A percentile compares a stretch with the other conserved stretches of the same genome.
Conservation (phyloP, 306 rosid genomes). For the Trifolium dubium region DNA sequence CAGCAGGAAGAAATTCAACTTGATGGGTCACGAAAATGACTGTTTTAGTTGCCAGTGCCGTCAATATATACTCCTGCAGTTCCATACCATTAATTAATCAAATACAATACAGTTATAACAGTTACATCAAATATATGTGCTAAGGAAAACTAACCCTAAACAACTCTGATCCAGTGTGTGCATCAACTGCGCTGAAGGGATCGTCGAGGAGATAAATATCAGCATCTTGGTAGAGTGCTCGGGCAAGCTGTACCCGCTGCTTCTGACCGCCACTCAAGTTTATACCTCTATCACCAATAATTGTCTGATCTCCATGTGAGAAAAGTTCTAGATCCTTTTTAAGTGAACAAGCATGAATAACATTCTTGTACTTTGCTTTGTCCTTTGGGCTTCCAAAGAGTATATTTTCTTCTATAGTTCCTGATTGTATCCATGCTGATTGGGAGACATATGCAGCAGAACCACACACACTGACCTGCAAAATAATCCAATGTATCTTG, state of each 20-base stretch:
- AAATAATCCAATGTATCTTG: slow-evolving; percentile 39
- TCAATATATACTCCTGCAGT: slow-evolving; percentile 94
- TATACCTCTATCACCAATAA: slow-evolving; percentile 98
- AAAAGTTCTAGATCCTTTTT: slow-evolving; percentile 92
- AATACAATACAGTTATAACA: slow-evolving; percentile 39
- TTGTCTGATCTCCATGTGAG: slow-evolving; percentile 96
- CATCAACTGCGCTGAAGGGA: slow-evolving; percentile 99
- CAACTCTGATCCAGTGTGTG: slow-evolving; percentile 94
- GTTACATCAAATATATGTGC: slow-evolving; percentile 33
- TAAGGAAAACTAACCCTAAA: slow-evolving; percentile 52
- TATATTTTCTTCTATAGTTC: slow-evolving; percentile 94
- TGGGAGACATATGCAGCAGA: slow-evolving; percentile 92
- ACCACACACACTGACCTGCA: slow-evolving; percentile 89
- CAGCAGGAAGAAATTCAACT: slow-evolving; percentile 96
- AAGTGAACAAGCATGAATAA: slow-evolving; percentile 93
- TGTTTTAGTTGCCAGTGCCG: slow-evolving; percentile 85
- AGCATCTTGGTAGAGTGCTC: slow-evolving; percentile 98
- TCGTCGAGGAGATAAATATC: slow-evolving; percentile 97
- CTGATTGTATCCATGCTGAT: slow-evolving; percentile 98
- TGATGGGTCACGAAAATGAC: slow-evolving; percentile 96
- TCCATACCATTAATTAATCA: slow-evolving; percentile 48
- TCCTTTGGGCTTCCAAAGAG: slow-evolving; percentile 94
- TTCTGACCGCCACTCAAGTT: slow-evolving; percentile 99
- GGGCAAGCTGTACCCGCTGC: slow-evolving; percentile 99
- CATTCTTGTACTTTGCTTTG: slow-evolving; percentile 95